A percentile compares a stretch with the other conserved stretches of the same genome.
Conservation (phyloP, 768 basidiomycete species). For the Sutorius australiensis region DNA sequence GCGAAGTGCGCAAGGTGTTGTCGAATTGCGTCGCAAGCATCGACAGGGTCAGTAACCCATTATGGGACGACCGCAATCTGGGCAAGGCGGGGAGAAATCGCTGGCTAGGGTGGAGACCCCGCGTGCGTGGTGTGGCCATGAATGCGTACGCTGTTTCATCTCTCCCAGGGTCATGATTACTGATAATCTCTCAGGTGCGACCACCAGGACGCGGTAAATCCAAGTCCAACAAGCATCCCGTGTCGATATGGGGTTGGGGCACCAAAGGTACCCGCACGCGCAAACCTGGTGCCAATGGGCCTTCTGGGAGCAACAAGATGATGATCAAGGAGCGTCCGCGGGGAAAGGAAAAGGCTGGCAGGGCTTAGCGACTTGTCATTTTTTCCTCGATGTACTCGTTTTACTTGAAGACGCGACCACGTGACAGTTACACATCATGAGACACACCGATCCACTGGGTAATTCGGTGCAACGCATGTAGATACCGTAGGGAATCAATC, state of each 20-base stretch:
- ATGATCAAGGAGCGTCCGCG: slow-evolving; percentile 83
- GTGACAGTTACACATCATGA: too few relatives aligned
- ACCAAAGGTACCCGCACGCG: slow-evolving; percentile 92
- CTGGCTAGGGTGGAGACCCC: slow-evolving; percentile 83
- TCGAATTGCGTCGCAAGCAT: slow-evolving; percentile 84
- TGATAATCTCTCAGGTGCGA: slow-evolving; percentile 51
- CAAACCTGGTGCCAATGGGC: slow-evolving; percentile 82
- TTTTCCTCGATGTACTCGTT: neutral
- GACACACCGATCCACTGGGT: too few relatives aligned
- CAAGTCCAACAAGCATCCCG: slow-evolving; percentile 93
- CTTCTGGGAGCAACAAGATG: slow-evolving; percentile 66
- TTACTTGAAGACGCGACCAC: slow-evolving; percentile 26
- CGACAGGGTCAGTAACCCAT: slow-evolving; percentile 85
- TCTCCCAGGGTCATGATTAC: neutral
- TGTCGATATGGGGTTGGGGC: slow-evolving; percentile 89
- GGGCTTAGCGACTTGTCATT: neutral
- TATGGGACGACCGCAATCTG: slow-evolving; percentile 79
- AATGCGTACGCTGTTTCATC: slow-evolving; percentile 62
- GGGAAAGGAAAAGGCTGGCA: slow-evolving; percentile 48
- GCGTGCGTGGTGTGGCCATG: slow-evolving; percentile 94
- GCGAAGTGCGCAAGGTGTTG: slow-evolving; percentile 85
- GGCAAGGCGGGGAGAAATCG: slow-evolving; percentile 91
- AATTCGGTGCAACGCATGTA: too few relatives aligned
- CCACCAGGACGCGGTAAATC: slow-evolving; percentile 96
- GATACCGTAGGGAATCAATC: too few relatives aligned